A percentile compares a stretch with the other conserved stretches of the same genome.
These are phyloP conservation scores for Phytopythium vexans DNA, from an alignment of 352 stramenopile species.

Conservation along the genomic window DNA sequence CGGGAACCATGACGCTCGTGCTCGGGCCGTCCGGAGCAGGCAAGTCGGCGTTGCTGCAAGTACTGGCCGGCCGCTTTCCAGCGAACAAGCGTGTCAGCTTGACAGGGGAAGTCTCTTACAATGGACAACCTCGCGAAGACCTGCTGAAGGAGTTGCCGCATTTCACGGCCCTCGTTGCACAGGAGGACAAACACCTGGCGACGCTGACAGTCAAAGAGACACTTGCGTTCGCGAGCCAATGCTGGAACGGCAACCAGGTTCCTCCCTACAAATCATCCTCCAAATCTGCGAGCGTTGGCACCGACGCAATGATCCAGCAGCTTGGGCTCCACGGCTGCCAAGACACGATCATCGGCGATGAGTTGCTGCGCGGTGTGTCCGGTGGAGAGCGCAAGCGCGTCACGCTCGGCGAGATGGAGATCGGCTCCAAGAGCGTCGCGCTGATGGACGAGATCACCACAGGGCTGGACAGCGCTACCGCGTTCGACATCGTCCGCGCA, in stretches of 20 bases:
- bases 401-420: slow-evolving; percentile 55
- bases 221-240: slow-evolving; percentile 53
- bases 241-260: background rate
- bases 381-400: slow-evolving; percentile 83
- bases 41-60: slow-evolving; percentile 17
- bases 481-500: slow-evolving; percentile 79
- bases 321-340: slow-evolving; percentile 28
- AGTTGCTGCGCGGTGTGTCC: slow-evolving; percentile 47
- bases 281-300: too few species aligned
- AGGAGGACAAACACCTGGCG: slow-evolving; percentile 42
- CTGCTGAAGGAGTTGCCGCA: slow-evolving; percentile 15
- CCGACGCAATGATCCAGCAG: slow-evolving; percentile 11
- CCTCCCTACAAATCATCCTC: too few species aligned
- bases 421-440: slow-evolving; percentile 37
- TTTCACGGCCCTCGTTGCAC: slow-evolving; percentile 18
- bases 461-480: slow-evolving; percentile 84
- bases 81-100: slow-evolving; percentile 10
- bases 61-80: slow-evolving; percentile 15
- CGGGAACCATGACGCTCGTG: slow-evolving; percentile 10
- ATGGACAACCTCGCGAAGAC: slow-evolving; percentile 6
- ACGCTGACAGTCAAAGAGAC: slow-evolving; percentile 22
- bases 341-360: slow-evolving; percentile 42
- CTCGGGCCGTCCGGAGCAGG: slow-evolving; percentile 5
- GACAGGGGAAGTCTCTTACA: slow-evolving; percentile 21
- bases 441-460: slow-evolving; percentile 69